Conservation (phyloP, 2,329 filamentous ascomycete species). For the Rosellinia necatrix region DNA sequence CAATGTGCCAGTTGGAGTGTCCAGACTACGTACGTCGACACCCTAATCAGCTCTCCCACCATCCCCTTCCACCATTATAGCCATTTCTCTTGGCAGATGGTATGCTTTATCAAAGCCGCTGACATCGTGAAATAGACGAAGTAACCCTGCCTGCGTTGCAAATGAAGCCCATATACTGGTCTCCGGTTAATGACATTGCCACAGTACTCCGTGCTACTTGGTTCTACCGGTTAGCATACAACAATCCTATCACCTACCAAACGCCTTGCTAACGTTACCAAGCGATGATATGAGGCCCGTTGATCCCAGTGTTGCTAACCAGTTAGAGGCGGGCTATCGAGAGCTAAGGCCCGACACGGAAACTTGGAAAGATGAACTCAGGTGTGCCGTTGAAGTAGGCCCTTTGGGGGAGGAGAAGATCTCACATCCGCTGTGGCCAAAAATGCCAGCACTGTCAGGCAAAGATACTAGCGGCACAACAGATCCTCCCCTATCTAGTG, state of each 20-base stretch:
- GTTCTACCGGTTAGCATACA: constrained; percentile 75
- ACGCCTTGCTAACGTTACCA: constrained; percentile 10
- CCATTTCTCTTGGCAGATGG: not conserved
- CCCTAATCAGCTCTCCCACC: not conserved
- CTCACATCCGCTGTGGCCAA: constrained; percentile 80
- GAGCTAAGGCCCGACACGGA: constrained; percentile 87
- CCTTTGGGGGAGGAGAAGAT: constrained; percentile 91
- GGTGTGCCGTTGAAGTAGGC: constrained; percentile 88
- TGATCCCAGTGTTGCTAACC: constrained; percentile 83
- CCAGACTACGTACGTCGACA: constrained; percentile 65
- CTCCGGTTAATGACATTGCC: constrained; percentile 85
- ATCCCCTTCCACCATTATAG: not conserved
- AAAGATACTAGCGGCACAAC: constrained; percentile 41
- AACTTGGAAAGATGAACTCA: constrained; percentile 90
- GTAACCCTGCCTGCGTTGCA: constrained; percentile 80
- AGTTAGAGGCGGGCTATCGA: constrained; percentile 86
- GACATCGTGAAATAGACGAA: constrained; percentile 53
- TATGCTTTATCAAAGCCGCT: constrained; percentile 2
- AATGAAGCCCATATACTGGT: constrained; percentile 99
- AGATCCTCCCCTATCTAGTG: constrained; percentile 53
- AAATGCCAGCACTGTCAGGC: constrained; percentile 48
- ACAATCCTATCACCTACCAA: not conserved
- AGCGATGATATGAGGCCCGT: constrained; percentile 89
- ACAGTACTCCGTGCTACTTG: constrained; percentile 85
- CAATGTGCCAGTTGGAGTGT: constrained; percentile 83